Evolutionary conservation across 208 protist species (phyloP).

Genomic region (Wallacemonas sp.): DNA sequence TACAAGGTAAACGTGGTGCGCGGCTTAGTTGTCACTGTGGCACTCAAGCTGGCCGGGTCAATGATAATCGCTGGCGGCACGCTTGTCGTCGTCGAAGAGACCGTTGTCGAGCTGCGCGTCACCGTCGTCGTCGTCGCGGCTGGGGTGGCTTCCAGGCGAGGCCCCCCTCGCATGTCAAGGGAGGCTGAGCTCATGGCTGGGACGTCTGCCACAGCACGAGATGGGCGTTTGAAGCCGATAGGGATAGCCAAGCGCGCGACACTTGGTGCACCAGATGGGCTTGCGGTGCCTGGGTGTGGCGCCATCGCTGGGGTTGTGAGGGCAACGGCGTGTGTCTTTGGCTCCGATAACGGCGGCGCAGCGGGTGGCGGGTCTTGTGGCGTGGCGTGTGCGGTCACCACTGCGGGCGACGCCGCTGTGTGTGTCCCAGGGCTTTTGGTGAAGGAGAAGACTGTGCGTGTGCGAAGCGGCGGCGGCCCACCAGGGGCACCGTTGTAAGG

Average conservation of each 20-base stretch:
- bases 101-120: neutral
- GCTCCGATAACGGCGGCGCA: no score
- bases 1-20: slow-evolving; percentile 13
- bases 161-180: no score
- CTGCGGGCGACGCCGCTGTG: neutral
- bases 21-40: neutral
- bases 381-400: no score
- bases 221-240: slow-evolving; percentile 5
- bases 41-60: slow-evolving; percentile 2
- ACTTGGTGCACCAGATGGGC: neutral
- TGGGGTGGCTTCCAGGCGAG: no score
- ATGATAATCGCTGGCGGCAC: neutral
- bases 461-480: neutral
- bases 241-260: slow-evolving; percentile 7
- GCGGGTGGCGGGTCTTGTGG: no score
- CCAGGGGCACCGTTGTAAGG: neutral
- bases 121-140: neutral
- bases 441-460: slow-evolving; percentile 12
- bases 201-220: neutral
- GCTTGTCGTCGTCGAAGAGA: neutral
- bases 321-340: neutral
- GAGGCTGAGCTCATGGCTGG: no score
- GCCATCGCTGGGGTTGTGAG: no score
- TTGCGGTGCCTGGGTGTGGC: no score
- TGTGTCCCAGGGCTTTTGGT: neutral